Percentiles rank a stretch among this genome's conserved stretches.
phyloP scores from a whole-genome alignment of 768 basidiomycete genomes.

The Lactifluus hygrophoroides region DNA sequence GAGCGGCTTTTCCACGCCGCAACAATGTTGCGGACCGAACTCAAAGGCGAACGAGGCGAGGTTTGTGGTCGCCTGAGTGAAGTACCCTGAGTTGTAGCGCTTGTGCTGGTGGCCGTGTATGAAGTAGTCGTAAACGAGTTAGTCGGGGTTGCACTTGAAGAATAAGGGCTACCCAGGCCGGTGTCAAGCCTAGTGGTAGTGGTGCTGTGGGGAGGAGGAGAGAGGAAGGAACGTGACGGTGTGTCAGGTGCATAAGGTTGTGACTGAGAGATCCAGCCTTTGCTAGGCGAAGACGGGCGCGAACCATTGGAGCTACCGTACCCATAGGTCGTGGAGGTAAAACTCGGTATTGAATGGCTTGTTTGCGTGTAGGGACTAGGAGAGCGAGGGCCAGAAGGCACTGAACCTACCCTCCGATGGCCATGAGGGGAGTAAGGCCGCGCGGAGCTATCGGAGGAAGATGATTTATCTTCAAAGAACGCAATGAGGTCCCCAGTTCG shows the following conservation, averaged over 20 bases:
- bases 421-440: constrained; percentile 27
- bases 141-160: constrained; percentile 24
- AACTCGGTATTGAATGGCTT: constrained; percentile 35
- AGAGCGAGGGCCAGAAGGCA: constrained; percentile 31
- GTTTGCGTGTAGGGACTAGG: constrained; percentile 31
- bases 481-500: constrained; percentile 67
- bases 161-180: constrained; percentile 28
- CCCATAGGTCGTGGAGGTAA: constrained; percentile 31
- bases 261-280: constrained; percentile 32
- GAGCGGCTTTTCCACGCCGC: constrained; percentile 75
- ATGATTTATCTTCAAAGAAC: constrained; percentile 54
- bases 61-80: constrained; percentile 52
- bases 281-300: constrained; percentile 41
- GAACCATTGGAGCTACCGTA: constrained; percentile 32
- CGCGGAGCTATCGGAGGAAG: constrained; percentile 28
- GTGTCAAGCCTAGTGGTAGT: constrained; percentile 25
- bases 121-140: constrained; percentile 33
- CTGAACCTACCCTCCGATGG: constrained; percentile 50
- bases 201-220: constrained; percentile 36
- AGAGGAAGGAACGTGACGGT: constrained; percentile 34
- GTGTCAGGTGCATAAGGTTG: constrained; percentile 20
- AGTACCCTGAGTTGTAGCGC: constrained; percentile 32
- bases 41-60: constrained; percentile 61
- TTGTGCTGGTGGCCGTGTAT: constrained; percentile 30
- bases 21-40: constrained; percentile 71